Conservation (phyloP, 1,139 yeast species). For the Diutina scorzettiae region DNA sequence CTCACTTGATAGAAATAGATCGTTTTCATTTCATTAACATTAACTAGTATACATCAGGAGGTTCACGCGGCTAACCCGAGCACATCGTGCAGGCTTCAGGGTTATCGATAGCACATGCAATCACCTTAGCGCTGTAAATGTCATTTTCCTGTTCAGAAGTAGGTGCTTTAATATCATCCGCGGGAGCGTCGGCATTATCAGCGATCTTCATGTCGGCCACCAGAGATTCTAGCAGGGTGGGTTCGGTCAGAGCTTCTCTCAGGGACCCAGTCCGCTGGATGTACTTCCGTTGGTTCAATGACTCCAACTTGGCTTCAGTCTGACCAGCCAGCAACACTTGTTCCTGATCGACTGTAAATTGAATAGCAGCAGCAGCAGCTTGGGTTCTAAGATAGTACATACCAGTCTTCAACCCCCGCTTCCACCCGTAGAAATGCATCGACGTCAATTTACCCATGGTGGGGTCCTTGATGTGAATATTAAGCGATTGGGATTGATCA, state of each 20-base stretch:
- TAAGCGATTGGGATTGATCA: conserved; percentile 91
- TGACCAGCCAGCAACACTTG: conserved; percentile 40
- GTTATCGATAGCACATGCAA: conserved; percentile 94
- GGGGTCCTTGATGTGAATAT: conserved; percentile 74
- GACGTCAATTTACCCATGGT: conserved; percentile 91
- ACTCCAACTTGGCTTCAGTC: conserved; percentile 40
- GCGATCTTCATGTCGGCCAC: conserved; percentile 31
- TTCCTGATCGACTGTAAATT: conserved; percentile 67
- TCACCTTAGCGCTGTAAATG: conserved; percentile 82
- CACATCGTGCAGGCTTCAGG: conserved; percentile 99
- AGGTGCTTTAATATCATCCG: conserved; percentile 11
- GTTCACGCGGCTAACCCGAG: conserved; percentile 52
- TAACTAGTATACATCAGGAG: not conserved
- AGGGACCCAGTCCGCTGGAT: conserved; percentile 18
- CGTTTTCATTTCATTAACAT: conserved; percentile 5
- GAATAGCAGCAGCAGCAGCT: conserved; percentile 91
- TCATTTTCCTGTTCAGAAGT: conserved; percentile 33
- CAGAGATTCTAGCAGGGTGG: conserved; percentile 38
- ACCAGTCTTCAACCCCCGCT: conserved; percentile 92
- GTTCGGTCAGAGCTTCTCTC: conserved; percentile 21
- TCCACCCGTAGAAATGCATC: conserved; percentile 98
- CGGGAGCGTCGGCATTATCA: conserved; percentile 12
- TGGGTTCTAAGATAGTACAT: conserved; percentile 94
- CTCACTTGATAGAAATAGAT: not conserved
- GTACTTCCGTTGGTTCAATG: conserved; percentile 44